Base-by-base conservation (phyloP, 306 rosid genomes). In the Prunus armeniaca region DNA sequence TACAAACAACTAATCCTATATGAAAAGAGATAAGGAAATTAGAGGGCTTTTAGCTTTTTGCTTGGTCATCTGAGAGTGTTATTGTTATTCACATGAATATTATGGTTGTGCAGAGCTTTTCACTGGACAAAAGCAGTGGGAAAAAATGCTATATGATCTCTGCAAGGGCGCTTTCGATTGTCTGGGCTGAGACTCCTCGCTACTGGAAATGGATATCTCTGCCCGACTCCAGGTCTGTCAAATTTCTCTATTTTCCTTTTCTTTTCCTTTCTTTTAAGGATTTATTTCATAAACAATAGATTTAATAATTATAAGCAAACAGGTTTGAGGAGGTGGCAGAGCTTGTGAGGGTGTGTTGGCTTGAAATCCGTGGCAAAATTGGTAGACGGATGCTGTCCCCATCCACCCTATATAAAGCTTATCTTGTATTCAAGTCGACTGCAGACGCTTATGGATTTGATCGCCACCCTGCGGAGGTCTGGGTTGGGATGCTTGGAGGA, bases 291-390 rank as follows among this genome's bases (percentile, higher is more conserved):
- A 20, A 20, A 56, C 62, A 24, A 3, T 25, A 14, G 25, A 11
- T 25, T 2, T 25, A 6, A 19, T 56, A 19, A 20, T 19, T 7
- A 56, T 28, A 30, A 63, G 12, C 67, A 63, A 63, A 56, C 79
- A 90, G 96, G 87, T 92, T 90, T 76, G 72, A 58, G 27, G 93
- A 90, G 86, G 88, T 86, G 52, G 97, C 92, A 1, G 88, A 88
- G 80, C 91, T 92, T 17, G 15, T 81, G 1, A 7, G 66, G 3
- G 96, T 90, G 56, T 90, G 97, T 27, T 92, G 97, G 96, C 79
- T 92, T 61, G 96, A 92, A 74, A 86, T 92, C 20, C 78, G 85
- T 4, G 96, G 96, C 19, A 55, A 75, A 77, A 84, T 90, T 3
- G 81, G 71, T 18, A 79, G 73, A 4, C 0, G 74, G 15, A 74